These are phyloP conservation scores for Candida pseudoviswanathii DNA, from an alignment of 1,139 yeast genomes.

Conservation along the genomic window DNA sequence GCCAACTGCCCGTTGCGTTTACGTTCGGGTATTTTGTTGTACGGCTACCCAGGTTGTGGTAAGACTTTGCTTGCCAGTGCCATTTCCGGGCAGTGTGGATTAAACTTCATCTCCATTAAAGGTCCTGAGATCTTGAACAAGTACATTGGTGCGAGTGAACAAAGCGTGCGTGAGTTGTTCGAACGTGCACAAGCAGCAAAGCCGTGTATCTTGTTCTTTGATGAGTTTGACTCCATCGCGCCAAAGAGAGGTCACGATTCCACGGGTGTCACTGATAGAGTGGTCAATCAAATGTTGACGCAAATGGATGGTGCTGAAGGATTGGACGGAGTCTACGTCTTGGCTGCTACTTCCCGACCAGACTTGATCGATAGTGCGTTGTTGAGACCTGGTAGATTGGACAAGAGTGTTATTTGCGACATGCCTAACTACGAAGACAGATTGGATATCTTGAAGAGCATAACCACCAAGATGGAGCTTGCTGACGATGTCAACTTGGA, in stretches of 20 bases:
- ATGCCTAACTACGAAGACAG: conserved; percentile 77
- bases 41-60: conserved; percentile 98
- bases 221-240: conserved; percentile 95
- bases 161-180: conserved; percentile 87
- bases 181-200: conserved; percentile 93
- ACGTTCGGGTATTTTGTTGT: conserved; percentile 85
- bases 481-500: conserved; percentile 53
- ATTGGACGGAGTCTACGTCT: conserved; percentile 90
- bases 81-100: conserved; percentile 91
- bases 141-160: conserved; percentile 97
- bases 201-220: conserved; percentile 92
- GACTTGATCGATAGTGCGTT: conserved; percentile 94
- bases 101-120: conserved; percentile 89
- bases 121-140: conserved; percentile 97
- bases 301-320: conserved; percentile 99
- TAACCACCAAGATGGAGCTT: conserved; percentile 58
- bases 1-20: conserved; percentile 83
- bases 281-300: conserved; percentile 93
- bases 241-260: conserved; percentile 98
- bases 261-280: conserved; percentile 97
- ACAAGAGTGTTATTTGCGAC: conserved; percentile 87
- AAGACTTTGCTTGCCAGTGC: conserved; percentile 93
- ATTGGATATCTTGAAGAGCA: conserved; percentile 67
- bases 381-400: conserved; percentile 93
- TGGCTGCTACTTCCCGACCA: conserved; percentile 96